A percentile compares a stretch with the other conserved stretches of the same genome.
These are phyloP conservation scores for Klebsormidium nitens DNA, from an alignment of 139 green algal genomes.

Conservation along the genomic window DNA sequence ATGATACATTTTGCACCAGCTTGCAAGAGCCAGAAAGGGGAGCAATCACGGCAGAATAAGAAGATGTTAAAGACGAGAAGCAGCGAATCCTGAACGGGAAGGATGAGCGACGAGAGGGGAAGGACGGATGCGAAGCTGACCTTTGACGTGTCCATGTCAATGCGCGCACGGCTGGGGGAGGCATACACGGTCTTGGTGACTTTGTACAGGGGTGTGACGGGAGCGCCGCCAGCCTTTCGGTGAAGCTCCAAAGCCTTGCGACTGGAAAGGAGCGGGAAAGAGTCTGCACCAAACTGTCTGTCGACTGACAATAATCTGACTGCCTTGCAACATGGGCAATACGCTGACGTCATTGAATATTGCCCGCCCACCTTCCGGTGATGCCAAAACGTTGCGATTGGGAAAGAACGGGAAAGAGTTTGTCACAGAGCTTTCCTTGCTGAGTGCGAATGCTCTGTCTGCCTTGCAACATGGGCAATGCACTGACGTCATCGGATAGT, in stretches of 20 bases:
- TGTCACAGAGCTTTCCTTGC: too few species aligned
- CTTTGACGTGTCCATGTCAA: slow-evolving; percentile 29
- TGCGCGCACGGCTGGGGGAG: slow-evolving; percentile 29
- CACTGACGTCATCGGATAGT: too few species aligned
- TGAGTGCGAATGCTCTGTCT: too few species aligned
- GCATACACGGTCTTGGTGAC: slow-evolving; percentile 37
- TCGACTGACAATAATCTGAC: slow-evolving; percentile 14
- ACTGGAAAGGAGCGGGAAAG: too few species aligned
- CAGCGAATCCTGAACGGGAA: neutral
- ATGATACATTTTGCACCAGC: too few species aligned
- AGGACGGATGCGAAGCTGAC: slow-evolving; percentile 6
- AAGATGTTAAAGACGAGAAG: slow-evolving; percentile 9
- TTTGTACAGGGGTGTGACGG: slow-evolving; percentile 10
- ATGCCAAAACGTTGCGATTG: too few species aligned
- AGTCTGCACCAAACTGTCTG: too few species aligned
- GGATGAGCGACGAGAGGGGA: neutral
- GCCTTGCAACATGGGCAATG: too few species aligned
- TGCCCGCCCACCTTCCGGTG: too few species aligned
- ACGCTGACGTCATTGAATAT: too few species aligned
- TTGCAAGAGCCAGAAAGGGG: slow-evolving; percentile 14
- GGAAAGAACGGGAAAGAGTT: too few species aligned
- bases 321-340: too few species aligned
- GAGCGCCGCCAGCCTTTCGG: neutral
- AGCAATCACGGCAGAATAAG: neutral
- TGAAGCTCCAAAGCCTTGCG: slow-evolving; percentile 2